Base-by-base conservation (phyloP, 2,329 filamentous ascomycete species). In the Pestalotiopsis sp. region DNA sequence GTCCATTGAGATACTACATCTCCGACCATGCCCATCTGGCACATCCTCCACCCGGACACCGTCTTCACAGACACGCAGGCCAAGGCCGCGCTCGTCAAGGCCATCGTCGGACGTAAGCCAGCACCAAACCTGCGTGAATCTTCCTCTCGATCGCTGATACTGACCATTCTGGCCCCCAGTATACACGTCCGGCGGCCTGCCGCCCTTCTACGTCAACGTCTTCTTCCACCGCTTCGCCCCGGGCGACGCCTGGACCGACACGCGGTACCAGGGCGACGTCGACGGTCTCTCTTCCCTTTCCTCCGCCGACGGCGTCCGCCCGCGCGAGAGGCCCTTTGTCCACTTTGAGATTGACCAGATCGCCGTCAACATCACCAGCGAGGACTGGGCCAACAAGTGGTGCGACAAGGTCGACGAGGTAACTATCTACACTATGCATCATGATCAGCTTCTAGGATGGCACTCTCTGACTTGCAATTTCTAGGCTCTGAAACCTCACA, bases 151-250 rank as follows among this genome's bases (percentile, higher is more conserved):
- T 41, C 7, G 14, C 4, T 41, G 39, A 0, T 45, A 45, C 12
- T 14, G 41, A 13, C 39, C 14, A 4, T 9, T 45, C 14, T 6
- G 12, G 11, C 39, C 12, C 41, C 58, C 62, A 1, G 12, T 73
- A 3, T 78, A 78, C 69, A 74, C 71, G 1, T 5, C 3, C 17
- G 17, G 68, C 13, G 75, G 74, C 6, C 77, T 84, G 1, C 82
- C 82, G 0, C 76, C 79, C n/a, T 84, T 84, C 73, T 84, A 83
- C 70, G 82, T 84, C 2, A 77, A 81, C 23, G 78, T 82, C 5
- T 74, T 81, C 65, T 84, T 83, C 76, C 73, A 80, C 66, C 70
- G 74, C 4, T 62, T 81, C 23, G 57, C 73, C 0, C 68, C 72
- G 0, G 67, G 66, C 2, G 73, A 74, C 5, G 72, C 76, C 64